Percentiles rank a stretch among this genome's conserved stretches.
These are phyloP conservation scores for Nematodospora valgi DNA, from an alignment of 805 yeast species.

Conservation along the genomic window DNA sequence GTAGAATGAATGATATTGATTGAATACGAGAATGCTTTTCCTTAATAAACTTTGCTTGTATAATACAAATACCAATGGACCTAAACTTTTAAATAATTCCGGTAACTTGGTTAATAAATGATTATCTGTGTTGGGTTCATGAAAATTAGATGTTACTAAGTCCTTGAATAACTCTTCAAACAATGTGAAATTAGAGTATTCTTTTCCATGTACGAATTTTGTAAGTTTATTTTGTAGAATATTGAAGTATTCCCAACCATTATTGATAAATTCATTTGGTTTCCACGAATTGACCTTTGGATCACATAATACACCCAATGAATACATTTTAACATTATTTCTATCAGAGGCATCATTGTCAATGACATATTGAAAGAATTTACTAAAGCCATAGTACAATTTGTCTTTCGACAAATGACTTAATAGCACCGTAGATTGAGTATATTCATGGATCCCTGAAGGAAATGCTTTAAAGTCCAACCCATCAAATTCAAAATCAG, in stretches of 20 bases:
- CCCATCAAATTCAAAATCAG: slow-evolving; percentile 22
- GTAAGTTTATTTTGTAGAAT: slow-evolving; percentile 23
- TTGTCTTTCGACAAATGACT: slow-evolving; percentile 22
- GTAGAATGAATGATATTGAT: slow-evolving; percentile 18
- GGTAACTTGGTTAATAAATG: slow-evolving; percentile 45
- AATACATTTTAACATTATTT: slow-evolving; percentile 33
- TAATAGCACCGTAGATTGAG: slow-evolving; percentile 26
- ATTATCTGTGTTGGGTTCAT: slow-evolving; percentile 18
- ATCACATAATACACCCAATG: slow-evolving; percentile 35
- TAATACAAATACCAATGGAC: slow-evolving; percentile 62
- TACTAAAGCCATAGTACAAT: slow-evolving; percentile 33
- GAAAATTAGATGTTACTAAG: neutral
- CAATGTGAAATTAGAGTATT: slow-evolving; percentile 15
- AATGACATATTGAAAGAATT: slow-evolving; percentile 23
- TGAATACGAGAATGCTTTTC: slow-evolving; percentile 49
- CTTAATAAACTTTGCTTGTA: slow-evolving; percentile 64
- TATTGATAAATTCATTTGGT: slow-evolving; percentile 31
- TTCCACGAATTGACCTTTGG: slow-evolving; percentile 27
- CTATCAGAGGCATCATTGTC: slow-evolving; percentile 16
- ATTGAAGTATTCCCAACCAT: slow-evolving; percentile 39
- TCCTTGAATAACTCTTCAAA: slow-evolving; percentile 16
- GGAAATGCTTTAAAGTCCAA: slow-evolving; percentile 39
- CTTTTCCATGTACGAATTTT: slow-evolving; percentile 16
- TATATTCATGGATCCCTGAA: slow-evolving; percentile 37
- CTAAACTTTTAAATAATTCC: slow-evolving; percentile 46